Percentiles rank a stretch among this genome's conserved stretches.
These are phyloP conservation scores for Eucalyptus sideroxylon DNA, from an alignment of 345 rosid species.

Conservation along the genomic window DNA sequence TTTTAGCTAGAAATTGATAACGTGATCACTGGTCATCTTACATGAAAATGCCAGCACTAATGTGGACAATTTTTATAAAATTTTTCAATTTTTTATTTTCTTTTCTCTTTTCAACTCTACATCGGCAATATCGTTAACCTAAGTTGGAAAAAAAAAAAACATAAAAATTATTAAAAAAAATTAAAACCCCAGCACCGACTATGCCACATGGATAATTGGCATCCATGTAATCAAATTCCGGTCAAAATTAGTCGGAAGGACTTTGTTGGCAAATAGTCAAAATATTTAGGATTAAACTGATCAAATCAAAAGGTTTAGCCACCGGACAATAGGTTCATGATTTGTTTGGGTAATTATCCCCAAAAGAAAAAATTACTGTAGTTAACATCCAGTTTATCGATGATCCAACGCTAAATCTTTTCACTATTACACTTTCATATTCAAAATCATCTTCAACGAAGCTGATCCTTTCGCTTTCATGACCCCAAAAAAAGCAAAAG, in stretches of 20 bases:
- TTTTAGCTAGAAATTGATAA: background rate
- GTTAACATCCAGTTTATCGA: background rate
- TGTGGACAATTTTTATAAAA: background rate
- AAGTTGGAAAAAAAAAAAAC: too few species aligned
- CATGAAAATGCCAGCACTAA: rapidly evolving
- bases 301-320: background rate
- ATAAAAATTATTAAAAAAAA: too few species aligned
- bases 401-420: background rate
- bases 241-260: background rate
- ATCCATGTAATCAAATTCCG: rapidly evolving
- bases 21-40: rapidly evolving
- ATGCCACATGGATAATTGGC: background rate
- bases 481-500: background rate
- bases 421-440: background rate
- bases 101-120: too few species aligned
- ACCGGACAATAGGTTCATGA: background rate
- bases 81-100: background rate
- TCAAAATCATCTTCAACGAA: background rate
- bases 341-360: background rate
- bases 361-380: background rate
- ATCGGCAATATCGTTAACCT: background rate
- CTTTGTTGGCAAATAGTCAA: background rate
- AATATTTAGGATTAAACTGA: background rate
- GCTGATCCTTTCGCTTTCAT: background rate
- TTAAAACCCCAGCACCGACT: rapidly evolving